Evolutionary conservation across 2,329 filamentous ascomycete genomes (phyloP).

Genomic region (Exophiala dermatitidis): DNA sequence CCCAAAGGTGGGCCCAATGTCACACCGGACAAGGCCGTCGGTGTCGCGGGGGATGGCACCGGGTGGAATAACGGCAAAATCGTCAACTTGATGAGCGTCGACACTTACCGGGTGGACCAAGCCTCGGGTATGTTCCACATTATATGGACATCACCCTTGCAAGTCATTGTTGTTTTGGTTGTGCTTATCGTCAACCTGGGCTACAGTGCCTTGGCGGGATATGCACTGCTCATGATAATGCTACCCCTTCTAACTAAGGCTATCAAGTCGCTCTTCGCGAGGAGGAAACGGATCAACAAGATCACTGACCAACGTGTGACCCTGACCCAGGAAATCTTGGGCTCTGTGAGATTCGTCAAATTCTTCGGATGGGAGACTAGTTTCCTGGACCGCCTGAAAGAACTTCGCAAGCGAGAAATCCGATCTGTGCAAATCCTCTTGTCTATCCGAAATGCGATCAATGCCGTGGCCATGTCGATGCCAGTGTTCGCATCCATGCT

Average conservation of each 20-base stretch:
- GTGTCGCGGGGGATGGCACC: slow-evolving; percentile 59
- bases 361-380: slow-evolving; percentile 92
- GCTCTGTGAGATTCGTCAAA: slow-evolving; percentile 90
- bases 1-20: slow-evolving; percentile 31
- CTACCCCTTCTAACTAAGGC: slow-evolving; percentile 70
- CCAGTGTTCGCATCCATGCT: slow-evolving; percentile 95
- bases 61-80: slow-evolving; percentile 93
- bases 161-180: slow-evolving; percentile 68
- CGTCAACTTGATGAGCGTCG: slow-evolving; percentile 88
- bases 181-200: slow-evolving; percentile 79
- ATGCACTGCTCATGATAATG: slow-evolving; percentile 69
- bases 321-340: slow-evolving; percentile 84
- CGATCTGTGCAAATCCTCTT: slow-evolving; percentile 75
- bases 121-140: slow-evolving; percentile 85
- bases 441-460: slow-evolving; percentile 75
- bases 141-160: slow-evolving; percentile 77
- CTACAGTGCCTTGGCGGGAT: slow-evolving; percentile 84
- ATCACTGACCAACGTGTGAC: slow-evolving; percentile 88
- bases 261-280: slow-evolving; percentile 67
- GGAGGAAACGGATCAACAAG: slow-evolving; percentile 78
- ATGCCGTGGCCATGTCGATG: slow-evolving; percentile 72
- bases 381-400: slow-evolving; percentile 68
- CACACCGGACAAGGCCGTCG: slow-evolving; percentile 38
- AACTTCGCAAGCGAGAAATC: slow-evolving; percentile 71
- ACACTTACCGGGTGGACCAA: slow-evolving; percentile 87